These are phyloP conservation scores for Scheffersomyces titani DNA, from an alignment of 1,139 yeast species.

Conservation along the genomic window DNA sequence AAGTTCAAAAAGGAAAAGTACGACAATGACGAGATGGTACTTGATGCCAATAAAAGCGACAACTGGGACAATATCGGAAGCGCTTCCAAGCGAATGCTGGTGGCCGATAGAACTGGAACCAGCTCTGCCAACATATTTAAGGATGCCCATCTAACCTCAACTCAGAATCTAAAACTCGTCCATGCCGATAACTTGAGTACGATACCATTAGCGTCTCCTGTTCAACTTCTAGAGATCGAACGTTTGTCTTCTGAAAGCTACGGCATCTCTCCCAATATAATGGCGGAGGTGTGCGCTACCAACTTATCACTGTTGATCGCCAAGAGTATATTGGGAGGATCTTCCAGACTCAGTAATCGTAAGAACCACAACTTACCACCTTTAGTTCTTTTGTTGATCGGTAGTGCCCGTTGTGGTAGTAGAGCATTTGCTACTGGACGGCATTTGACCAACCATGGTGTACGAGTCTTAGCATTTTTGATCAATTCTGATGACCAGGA, in stretches of 20 bases:
- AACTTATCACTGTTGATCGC: constrained; percentile 64
- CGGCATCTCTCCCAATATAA: constrained; percentile 48
- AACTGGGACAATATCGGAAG: constrained; percentile 56
- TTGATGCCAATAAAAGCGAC: constrained; percentile 49
- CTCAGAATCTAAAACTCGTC: constrained; percentile 19
- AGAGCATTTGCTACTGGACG: constrained; percentile 81
- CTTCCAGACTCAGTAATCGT: constrained; percentile 54
- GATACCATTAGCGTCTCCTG: constrained; percentile 73
- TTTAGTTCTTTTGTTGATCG: constrained; percentile 67
- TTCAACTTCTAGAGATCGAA: constrained; percentile 81
- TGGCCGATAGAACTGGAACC: constrained; percentile 7
- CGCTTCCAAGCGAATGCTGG: neutral
- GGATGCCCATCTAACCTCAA: constrained; percentile 1
- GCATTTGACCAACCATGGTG: constrained; percentile 73
- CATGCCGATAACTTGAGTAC: constrained; percentile 22
- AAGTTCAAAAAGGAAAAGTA: constrained; percentile 49
- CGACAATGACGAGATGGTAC: constrained; percentile 74
- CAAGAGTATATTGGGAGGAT: constrained; percentile 64
- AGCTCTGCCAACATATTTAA: constrained; percentile 3
- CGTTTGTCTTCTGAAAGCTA: constrained; percentile 55
- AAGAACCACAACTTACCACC: constrained; percentile 79
- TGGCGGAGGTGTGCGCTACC: constrained; percentile 73
- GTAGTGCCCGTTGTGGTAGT: constrained; percentile 73
- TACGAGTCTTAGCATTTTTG: constrained; percentile 59
- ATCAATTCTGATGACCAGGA: constrained; percentile 36